Conservation (phyloP, 805 yeast species). For the Candida qinlingensis region DNA sequence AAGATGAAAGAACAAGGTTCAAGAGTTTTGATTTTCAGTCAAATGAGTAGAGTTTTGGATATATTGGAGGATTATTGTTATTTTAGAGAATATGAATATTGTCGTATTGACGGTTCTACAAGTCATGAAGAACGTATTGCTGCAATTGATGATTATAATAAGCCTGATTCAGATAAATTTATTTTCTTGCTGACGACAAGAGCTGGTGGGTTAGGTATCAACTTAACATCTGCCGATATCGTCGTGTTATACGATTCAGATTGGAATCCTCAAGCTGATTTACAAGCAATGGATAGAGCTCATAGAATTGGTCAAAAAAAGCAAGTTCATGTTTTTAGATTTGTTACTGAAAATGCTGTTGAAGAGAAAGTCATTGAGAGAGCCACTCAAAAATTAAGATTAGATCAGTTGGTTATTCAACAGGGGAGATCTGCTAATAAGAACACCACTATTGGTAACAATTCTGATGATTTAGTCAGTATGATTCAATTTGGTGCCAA, state of each 20-base stretch:
- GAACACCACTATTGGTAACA: constrained; percentile 47
- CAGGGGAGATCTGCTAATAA: constrained; percentile 67
- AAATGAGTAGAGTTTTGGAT: constrained; percentile 87
- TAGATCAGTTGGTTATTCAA: constrained; percentile 93
- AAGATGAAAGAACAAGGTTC: constrained; percentile 74
- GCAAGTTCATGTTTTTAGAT: constrained; percentile 87
- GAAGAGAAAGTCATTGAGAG: constrained; percentile 95
- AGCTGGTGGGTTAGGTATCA: constrained; percentile 96
- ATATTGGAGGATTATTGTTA: constrained; percentile 89
- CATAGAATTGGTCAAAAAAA: constrained; percentile 96
- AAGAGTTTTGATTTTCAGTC: constrained; percentile 86
- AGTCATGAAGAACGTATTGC: constrained; percentile 88
- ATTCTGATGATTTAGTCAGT: constrained; percentile 79
- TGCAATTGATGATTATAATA: constrained; percentile 89
- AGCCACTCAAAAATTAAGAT: constrained; percentile 88
- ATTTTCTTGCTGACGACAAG: constrained; percentile 85
- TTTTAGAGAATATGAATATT: constrained; percentile 77
- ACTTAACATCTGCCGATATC: constrained; percentile 85
- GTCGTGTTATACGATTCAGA: constrained; percentile 88
- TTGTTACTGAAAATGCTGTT: constrained; percentile 92
- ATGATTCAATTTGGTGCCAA: constrained; percentile 98
- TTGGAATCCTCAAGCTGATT: constrained; percentile 98
- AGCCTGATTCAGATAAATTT: constrained; percentile 76
- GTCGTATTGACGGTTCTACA: constrained; percentile 92
- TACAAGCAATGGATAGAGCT: constrained; percentile 98